Evolutionary conservation across 805 yeast species (phyloP).

Genomic region (Teunomyces panamensis): DNA sequence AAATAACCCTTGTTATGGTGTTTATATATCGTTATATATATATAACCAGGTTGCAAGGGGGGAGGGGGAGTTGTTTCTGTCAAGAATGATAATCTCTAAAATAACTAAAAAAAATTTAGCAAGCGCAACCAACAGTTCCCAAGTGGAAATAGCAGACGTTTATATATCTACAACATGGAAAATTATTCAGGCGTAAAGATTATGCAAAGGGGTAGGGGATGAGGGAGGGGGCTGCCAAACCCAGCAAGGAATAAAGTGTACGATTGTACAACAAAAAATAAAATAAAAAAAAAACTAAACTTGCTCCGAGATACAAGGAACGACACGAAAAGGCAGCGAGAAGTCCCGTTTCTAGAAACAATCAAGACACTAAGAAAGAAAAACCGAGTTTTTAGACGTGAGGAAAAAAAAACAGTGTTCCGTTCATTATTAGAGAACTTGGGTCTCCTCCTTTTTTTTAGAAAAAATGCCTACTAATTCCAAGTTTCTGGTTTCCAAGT

Average conservation of each 20-base stretch:
- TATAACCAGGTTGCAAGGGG: neutral
- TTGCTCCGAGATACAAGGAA: constrained; percentile 3
- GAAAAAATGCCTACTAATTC: neutral
- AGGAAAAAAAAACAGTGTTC: neutral
- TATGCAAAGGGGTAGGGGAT: constrained; percentile 2
- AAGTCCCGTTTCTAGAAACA: neutral
- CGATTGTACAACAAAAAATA: constrained; percentile 1
- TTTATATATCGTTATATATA: no score
- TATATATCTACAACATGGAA: neutral
- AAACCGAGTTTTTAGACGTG: neutral
- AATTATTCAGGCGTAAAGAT: neutral
- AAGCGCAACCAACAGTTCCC: neutral
- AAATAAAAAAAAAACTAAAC: neutral
- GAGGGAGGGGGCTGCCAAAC: neutral
- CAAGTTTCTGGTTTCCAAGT: neutral
- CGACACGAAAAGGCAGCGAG: neutral
- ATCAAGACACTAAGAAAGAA: constrained; percentile 1
- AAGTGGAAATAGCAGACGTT: neutral
- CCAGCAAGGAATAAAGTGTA: constrained; percentile 1
- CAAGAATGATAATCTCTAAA: neutral
- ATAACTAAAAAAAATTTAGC: neutral
- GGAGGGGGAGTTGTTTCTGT: neutral
- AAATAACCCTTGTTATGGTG: no score
- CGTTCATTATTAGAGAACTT: neutral
- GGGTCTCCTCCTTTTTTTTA: neutral